A percentile compares a stretch with the other conserved stretches of the same genome.
Conservation (phyloP, 306 rosid species). For the Fragaria vesca region DNA sequence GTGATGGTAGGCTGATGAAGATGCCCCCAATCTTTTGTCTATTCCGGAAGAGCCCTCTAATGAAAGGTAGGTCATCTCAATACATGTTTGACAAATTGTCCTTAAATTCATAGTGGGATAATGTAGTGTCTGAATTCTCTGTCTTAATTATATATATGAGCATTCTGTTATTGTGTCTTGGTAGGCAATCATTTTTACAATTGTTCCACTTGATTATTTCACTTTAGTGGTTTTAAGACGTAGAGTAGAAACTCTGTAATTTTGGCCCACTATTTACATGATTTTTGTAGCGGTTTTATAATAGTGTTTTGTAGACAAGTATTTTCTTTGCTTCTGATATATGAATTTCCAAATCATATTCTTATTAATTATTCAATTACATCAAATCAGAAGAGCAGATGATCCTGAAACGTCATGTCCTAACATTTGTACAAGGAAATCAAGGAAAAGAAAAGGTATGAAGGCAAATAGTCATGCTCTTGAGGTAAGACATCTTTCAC, state of each 20-base stretch:
- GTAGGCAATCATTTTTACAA: neutral
- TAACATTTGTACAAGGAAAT: slow-evolving; percentile 14
- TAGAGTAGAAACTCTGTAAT: neutral
- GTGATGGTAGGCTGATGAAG: slow-evolving; percentile 17
- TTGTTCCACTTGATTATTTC: neutral
- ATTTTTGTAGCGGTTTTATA: neutral
- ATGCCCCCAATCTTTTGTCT: neutral
- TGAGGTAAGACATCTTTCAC: slow-evolving; percentile 37
- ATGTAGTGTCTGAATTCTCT: neutral
- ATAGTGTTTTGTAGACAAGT: neutral
- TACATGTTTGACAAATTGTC: neutral
- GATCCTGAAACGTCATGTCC: slow-evolving; percentile 16
- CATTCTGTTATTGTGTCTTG: neutral
- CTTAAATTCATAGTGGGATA: neutral
- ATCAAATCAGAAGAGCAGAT: slow-evolving; percentile 25
- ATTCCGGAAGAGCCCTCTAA: neutral
- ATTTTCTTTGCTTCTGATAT: neutral
- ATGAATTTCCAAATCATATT: neutral
- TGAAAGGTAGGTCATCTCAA: neutral
- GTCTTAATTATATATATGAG: neutral
- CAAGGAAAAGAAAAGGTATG: slow-evolving; percentile 32
- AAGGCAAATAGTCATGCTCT: slow-evolving; percentile 21
- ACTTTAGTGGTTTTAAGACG: neutral
- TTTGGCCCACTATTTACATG: neutral
- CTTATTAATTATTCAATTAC: neutral